Evolutionary conservation across 768 basidiomycete genomes (phyloP).

Genomic region (Zangia roseola): DNA sequence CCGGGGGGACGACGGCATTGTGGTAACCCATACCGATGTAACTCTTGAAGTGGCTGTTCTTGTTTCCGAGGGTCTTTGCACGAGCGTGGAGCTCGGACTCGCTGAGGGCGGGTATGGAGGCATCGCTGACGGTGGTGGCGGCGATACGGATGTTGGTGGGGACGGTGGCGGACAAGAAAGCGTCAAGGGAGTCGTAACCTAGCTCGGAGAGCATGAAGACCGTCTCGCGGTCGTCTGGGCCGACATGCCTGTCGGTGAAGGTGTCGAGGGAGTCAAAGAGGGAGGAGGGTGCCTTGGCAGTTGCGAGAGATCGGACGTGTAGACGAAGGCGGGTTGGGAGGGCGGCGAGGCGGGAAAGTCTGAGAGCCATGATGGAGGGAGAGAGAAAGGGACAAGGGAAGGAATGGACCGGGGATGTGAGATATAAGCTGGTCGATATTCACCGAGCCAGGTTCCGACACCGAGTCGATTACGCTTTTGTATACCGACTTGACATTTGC

Average conservation of each 20-base stretch:
- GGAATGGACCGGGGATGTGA: constrained; percentile 12
- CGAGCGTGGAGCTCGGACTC: constrained; percentile 80
- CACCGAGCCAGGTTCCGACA: constrained; percentile 41
- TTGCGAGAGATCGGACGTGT: constrained; percentile 49
- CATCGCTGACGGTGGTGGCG: constrained; percentile 56
- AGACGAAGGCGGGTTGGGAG: constrained; percentile 19
- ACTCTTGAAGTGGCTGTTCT: constrained; percentile 83
- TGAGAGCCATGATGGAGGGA: constrained; percentile 26
- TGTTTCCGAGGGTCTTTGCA: constrained; percentile 71
- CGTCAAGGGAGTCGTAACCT: constrained; percentile 86
- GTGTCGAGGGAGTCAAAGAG: constrained; percentile 87
- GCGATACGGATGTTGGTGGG: constrained; percentile 79
- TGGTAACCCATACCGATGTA: constrained; percentile 99
- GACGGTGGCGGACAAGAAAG: constrained; percentile 80
- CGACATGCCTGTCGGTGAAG: constrained; percentile 89
- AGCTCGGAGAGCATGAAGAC: constrained; percentile 78
- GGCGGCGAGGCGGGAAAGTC: constrained; percentile 15
- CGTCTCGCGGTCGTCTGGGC: constrained; percentile 82
- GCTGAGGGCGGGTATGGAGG: constrained; percentile 71
- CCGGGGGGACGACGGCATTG: constrained; percentile 91
- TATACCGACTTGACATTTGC: constrained; percentile 9
- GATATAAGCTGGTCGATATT: constrained; percentile 29
- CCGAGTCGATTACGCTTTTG: constrained; percentile 37
- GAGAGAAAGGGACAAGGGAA: constrained; percentile 17
- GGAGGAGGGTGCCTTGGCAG: constrained; percentile 55